These are phyloP conservation scores for Phylloporus rhodoxanthus DNA, from an alignment of 768 basidiomycete species.

Conservation along the genomic window DNA sequence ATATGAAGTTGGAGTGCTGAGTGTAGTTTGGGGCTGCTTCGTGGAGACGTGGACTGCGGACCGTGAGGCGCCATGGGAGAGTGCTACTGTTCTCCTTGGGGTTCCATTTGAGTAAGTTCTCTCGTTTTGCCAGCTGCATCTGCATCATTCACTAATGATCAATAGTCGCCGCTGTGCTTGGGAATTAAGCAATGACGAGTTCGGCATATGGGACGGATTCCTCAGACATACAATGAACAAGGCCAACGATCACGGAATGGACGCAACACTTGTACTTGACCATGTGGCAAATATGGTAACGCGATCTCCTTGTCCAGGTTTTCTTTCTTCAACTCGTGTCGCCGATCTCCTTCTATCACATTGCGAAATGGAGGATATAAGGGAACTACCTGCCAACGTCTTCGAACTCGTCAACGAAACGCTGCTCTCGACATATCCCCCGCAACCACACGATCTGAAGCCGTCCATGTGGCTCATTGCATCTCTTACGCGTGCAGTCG, in stretches of 20 bases:
- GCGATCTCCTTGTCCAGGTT: slow-evolving; percentile 35
- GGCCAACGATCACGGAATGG: slow-evolving; percentile 56
- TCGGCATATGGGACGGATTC: slow-evolving; percentile 54
- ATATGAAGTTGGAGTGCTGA: slow-evolving; percentile 40
- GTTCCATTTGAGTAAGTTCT: slow-evolving; percentile 57
- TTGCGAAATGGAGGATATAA: slow-evolving; percentile 44
- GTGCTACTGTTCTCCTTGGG: slow-evolving; percentile 44
- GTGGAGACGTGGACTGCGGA: slow-evolving; percentile 50
- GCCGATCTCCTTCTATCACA: slow-evolving; percentile 58
- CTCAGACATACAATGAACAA: slow-evolving; percentile 46
- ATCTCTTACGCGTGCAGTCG: slow-evolving; percentile 49
- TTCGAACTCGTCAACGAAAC: slow-evolving; percentile 58
- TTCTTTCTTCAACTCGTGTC: slow-evolving; percentile 44
- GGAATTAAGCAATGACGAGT: slow-evolving; percentile 51
- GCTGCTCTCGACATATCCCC: slow-evolving; percentile 60
- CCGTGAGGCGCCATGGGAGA: slow-evolving; percentile 46
- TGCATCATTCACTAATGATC: slow-evolving; percentile 4
- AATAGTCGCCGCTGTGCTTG: slow-evolving; percentile 40
- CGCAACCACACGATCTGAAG: slow-evolving; percentile 47
- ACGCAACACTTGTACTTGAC: slow-evolving; percentile 49
- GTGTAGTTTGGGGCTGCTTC: slow-evolving; percentile 53
- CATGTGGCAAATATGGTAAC: slow-evolving; percentile 46
- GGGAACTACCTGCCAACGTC: slow-evolving; percentile 48
- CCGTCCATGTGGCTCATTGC: slow-evolving; percentile 58
- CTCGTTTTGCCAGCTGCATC: background rate